Percentiles rank a stretch among this genome's conserved stretches.
Conservation (phyloP, 306 rosid species). For the Quercus alba region DNA sequence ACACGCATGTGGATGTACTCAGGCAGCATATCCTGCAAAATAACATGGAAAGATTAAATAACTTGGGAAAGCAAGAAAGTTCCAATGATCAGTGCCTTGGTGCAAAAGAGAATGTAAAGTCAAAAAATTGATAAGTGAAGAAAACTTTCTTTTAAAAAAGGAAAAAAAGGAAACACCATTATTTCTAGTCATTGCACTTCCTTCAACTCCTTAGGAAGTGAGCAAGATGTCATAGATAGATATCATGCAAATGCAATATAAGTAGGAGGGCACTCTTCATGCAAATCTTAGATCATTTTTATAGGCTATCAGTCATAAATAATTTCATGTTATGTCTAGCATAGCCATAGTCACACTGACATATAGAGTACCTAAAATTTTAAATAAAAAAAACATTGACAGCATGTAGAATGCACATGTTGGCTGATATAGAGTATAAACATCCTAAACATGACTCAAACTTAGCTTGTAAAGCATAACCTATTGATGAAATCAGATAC, state of each 20-base stretch:
- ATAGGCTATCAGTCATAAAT: neutral
- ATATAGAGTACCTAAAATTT: neutral
- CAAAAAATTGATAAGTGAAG: neutral
- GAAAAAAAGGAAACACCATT: slow-evolving; percentile 8
- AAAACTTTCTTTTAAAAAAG: neutral
- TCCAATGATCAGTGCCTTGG: neutral
- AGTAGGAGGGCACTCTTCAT: neutral
- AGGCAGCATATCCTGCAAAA: slow-evolving; percentile 90
- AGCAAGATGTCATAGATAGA: neutral
- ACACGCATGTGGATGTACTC: slow-evolving; percentile 85
- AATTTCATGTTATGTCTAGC: neutral
- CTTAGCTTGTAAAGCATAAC: neutral
- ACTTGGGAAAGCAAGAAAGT: neutral
- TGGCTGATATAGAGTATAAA: neutral
- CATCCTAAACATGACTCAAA: neutral
- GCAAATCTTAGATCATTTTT: neutral
- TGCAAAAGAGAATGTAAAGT: neutral
- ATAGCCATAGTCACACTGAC: neutral
- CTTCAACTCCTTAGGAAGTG: neutral
- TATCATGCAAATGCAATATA: neutral
- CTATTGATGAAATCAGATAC: neutral
- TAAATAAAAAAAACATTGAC: neutral
- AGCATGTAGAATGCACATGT: neutral
- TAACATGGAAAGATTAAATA: neutral
- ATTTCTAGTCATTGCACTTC: neutral